Base-by-base conservation (phyloP, 495 filamentous ascomycete genomes). In the Aspergillus campestris region DNA sequence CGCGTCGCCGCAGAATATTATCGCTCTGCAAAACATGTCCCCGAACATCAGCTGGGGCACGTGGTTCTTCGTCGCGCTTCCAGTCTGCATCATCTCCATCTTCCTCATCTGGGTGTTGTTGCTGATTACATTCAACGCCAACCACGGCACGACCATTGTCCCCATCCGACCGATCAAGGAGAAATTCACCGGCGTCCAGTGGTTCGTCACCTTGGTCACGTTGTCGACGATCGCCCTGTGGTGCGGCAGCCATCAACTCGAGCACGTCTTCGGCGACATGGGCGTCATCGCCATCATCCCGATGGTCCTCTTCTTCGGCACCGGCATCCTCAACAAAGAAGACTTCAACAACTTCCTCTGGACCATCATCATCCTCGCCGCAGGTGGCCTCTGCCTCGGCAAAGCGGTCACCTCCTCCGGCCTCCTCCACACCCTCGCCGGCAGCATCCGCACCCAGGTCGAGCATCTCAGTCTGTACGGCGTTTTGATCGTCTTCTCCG, bases 321-420 rank as follows among this genome's bases (percentile, higher is more conserved):
- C 89, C 8, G 92, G 92, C 32, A 94, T 99, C 58, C 77, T 99
- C 9, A 99, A 90, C 27, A 99, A 99, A 62, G 92, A 97, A 67
- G 92, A 99, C 62, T 99, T 99, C 60, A 99, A 99, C 72, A 99
- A 99, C 59, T 99, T 99, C 67, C 83, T 96, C 30, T 99, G 92
- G 92, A 99, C 92, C 24, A 97, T 99, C 66, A 97, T 99, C 69
- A 96, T 99, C 56, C 82, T 99, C 13, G 92, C 92, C 0, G 92
- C 94, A 11, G 92, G 92, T 34, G 92, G 92, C 2, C 70, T 99
- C 8, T 85, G 89, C 5, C 82, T 99, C 1, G 92, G 92, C 34
- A 96, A 95, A 64, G 87, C 94, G 0, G 92, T 99, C 53, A 91
- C 87, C 40, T 89, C 84, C 7, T 95, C 89, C 0, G 92, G 92